Evolutionary conservation across 23 red algal genomes (phyloP).

Genomic region (Chondrus crispus): DNA sequence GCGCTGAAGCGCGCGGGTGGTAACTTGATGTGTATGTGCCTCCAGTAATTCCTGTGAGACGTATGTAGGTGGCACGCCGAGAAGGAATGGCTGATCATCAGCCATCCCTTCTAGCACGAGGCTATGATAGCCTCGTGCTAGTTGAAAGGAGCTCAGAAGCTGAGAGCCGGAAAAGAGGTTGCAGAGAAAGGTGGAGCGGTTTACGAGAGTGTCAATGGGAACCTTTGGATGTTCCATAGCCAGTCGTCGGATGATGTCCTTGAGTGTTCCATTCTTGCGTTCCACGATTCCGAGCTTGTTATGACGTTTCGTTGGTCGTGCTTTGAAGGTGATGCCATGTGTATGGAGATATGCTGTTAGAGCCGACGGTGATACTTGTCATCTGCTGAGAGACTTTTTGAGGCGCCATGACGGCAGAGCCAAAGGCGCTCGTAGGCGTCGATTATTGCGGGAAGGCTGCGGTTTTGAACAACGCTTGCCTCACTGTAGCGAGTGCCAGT

Average conservation of each 20-base stretch:
- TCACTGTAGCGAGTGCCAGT: background rate
- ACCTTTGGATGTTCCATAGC: background rate
- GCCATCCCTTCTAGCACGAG: too few species aligned
- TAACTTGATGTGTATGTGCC: background rate
- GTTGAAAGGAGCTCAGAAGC: background rate
- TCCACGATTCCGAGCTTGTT: slow-evolving; percentile 50
- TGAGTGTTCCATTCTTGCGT: slow-evolving; percentile 20
- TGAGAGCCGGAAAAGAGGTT: slow-evolving; percentile 13
- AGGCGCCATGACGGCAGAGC: background rate
- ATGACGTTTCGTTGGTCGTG: background rate
- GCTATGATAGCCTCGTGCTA: slow-evolving; percentile 3
- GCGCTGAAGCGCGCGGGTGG: slow-evolving; percentile 2
- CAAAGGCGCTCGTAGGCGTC: background rate
- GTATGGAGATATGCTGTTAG: background rate
- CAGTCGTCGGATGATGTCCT: background rate
- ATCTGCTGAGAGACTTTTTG: background rate
- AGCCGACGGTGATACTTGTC: background rate
- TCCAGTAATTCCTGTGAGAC: slow-evolving; percentile 6
- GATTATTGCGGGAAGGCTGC: background rate
- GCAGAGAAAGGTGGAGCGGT: background rate
- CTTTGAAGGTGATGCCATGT: background rate
- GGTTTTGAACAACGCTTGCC: background rate
- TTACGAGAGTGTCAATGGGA: background rate
- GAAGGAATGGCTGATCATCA: background rate
- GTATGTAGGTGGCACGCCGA: background rate